Evolutionary conservation across 1,139 yeast species (phyloP).

Genomic region (Protomyces inouyei): DNA sequence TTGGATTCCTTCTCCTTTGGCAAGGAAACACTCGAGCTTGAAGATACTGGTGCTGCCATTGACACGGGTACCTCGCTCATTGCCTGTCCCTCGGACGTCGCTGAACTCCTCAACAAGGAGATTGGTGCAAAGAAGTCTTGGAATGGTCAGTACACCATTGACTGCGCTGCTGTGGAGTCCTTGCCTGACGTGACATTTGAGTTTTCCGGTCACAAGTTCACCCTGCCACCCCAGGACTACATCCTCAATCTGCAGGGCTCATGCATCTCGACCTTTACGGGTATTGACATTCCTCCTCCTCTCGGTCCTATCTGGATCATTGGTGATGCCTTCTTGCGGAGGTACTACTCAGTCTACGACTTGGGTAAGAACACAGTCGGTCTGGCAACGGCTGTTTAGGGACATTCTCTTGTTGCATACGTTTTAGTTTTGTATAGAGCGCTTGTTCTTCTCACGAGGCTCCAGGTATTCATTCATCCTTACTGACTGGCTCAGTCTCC

Average conservation of each 20-base stretch:
- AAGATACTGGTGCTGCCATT: conserved; percentile 88
- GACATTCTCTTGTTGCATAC: neutral
- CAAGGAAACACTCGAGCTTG: conserved; percentile 77
- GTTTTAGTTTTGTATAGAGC: too few species aligned
- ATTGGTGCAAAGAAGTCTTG: conserved; percentile 96
- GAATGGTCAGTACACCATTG: conserved; percentile 94
- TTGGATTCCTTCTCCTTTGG: conserved; percentile 88
- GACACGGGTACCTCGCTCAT: conserved; percentile 97
- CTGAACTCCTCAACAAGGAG: conserved; percentile 88
- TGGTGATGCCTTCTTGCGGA: conserved; percentile 96
- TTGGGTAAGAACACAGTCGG: conserved; percentile 87
- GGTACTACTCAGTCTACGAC: conserved; percentile 88
- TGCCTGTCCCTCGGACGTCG: conserved; percentile 88
- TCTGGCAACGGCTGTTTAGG: conserved; percentile 63
- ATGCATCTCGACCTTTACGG: conserved; percentile 92
- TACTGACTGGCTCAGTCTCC: neutral
- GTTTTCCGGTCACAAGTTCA: conserved; percentile 84
- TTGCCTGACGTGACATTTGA: conserved; percentile 89
- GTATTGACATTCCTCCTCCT: conserved; percentile 96
- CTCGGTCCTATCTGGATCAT: conserved; percentile 92
- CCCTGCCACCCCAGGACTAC: conserved; percentile 82
- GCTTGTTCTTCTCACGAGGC: neutral
- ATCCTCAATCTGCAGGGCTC: conserved; percentile 89
- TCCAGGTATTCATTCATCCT: too few species aligned
- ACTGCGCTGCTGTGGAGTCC: conserved; percentile 73